Conservation (phyloP, 441 rosid species). For the Populus tomentosa region DNA sequence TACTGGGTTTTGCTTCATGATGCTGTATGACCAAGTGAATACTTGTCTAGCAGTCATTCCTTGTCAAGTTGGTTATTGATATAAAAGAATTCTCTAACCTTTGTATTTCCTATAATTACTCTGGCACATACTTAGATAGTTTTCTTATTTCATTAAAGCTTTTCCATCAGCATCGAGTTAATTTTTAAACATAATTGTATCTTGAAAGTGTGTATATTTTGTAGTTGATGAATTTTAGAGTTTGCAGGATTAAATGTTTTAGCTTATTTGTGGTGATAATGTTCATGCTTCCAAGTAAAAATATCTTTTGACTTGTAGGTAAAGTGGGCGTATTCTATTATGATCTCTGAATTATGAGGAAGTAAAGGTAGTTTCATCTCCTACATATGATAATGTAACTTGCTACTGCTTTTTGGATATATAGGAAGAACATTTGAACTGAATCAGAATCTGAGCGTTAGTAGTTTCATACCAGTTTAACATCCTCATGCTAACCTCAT, state of each 20-base stretch:
- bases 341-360: slow-evolving; percentile 98
- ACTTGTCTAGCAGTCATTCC: not conserved
- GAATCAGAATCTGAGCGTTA: slow-evolving; percentile 9
- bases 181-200: slow-evolving; percentile 9
- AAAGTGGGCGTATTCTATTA: slow-evolving; percentile 92
- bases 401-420: slow-evolving; percentile 36
- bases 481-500: not conserved
- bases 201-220: slow-evolving; percentile 12
- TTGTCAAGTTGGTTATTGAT: not conserved
- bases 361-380: slow-evolving; percentile 97
- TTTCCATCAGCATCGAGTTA: slow-evolving; percentile 11
- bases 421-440: slow-evolving; percentile 22
- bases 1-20: not conserved
- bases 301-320: slow-evolving; percentile 98
- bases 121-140: not conserved
- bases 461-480: not conserved
- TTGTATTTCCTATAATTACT: not conserved
- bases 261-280: slow-evolving; percentile 52
- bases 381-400: slow-evolving; percentile 31
- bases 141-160: slow-evolving; percentile 9
- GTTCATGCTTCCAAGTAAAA: slow-evolving; percentile 76
- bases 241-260: slow-evolving; percentile 34
- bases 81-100: not conserved
- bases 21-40: slow-evolving; percentile 5
- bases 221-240: slow-evolving; percentile 19